A percentile compares a stretch with the other conserved stretches of the same genome.
phyloP scores from a whole-genome alignment of 352 stramenopile genomes.

The Phytophthora cryptogea region DNA sequence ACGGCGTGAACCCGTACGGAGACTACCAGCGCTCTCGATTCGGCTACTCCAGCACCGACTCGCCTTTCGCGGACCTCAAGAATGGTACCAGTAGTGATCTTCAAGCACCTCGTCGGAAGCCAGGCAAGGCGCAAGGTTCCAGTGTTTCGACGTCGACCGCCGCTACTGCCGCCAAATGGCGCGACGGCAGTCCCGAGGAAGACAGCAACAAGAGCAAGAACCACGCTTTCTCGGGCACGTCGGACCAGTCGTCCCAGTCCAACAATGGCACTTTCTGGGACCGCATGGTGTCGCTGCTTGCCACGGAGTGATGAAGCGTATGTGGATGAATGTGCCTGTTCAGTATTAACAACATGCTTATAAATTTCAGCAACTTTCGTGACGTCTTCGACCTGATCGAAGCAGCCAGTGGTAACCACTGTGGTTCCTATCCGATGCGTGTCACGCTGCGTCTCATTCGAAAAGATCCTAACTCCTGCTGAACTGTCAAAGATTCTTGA shows the following conservation, averaged over 20 bases:
- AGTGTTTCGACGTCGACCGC: slow-evolving; percentile 10
- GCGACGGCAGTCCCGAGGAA: slow-evolving; percentile 35
- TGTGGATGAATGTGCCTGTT: slow-evolving; percentile 16
- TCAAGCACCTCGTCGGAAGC: slow-evolving; percentile 15
- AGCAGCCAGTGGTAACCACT: no score
- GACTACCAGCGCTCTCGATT: slow-evolving; percentile 62
- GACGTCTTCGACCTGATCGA: not conserved
- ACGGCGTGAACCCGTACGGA: slow-evolving; percentile 59
- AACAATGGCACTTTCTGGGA: slow-evolving; percentile 52
- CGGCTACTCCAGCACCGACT: slow-evolving; percentile 35
- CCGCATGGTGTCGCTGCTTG: slow-evolving; percentile 48
- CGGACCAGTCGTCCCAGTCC: slow-evolving; percentile 43
- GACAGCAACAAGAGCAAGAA: slow-evolving; percentile 17
- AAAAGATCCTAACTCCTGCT: slow-evolving; percentile 11
- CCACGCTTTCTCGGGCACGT: slow-evolving; percentile 30
- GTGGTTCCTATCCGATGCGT: not conserved
- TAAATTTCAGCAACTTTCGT: slow-evolving; percentile 4
- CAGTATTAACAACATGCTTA: slow-evolving; percentile 7
- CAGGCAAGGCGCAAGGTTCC: slow-evolving; percentile 2
- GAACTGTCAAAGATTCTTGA: not conserved
- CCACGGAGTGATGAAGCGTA: slow-evolving; percentile 17
- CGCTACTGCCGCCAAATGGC: slow-evolving; percentile 39
- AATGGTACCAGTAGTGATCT: slow-evolving; percentile 7
- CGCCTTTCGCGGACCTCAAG: slow-evolving; percentile 27
- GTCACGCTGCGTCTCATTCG: slow-evolving; percentile 2